Evolutionary conservation across 768 basidiomycete species (phyloP).

Genomic region (Termitomyces sp.): DNA sequence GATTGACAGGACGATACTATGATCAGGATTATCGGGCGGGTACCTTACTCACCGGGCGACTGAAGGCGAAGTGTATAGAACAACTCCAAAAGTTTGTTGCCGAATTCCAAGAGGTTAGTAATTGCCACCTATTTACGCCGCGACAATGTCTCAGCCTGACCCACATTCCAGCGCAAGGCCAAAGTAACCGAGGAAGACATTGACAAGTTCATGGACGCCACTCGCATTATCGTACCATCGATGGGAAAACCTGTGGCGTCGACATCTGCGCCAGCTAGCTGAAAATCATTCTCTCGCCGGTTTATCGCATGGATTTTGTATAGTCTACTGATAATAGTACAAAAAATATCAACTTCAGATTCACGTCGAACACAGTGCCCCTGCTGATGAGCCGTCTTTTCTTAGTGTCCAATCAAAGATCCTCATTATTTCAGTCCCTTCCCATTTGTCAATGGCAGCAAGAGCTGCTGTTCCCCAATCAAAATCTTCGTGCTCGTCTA

Average conservation of each 20-base stretch:
- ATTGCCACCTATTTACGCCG: not conserved
- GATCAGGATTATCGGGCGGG: conserved; percentile 88
- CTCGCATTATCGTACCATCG: conserved; percentile 64
- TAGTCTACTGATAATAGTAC: not conserved
- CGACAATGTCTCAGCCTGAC: conserved; percentile 5
- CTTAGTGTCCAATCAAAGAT: conserved; percentile 48
- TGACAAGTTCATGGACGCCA: conserved; percentile 73
- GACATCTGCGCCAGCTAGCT: not conserved
- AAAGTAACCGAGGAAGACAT: conserved; percentile 77
- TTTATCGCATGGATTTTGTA: not conserved
- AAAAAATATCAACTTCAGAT: not conserved
- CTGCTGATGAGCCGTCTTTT: conserved; percentile 20
- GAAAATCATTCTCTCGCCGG: not conserved
- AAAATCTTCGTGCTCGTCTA: conserved; percentile 46
- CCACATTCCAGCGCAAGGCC: conserved; percentile 57
- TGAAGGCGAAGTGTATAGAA: conserved; percentile 86
- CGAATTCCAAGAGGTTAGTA: conserved; percentile 72
- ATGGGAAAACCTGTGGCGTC: conserved; percentile 29
- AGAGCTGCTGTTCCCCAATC: conserved; percentile 78
- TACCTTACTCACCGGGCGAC: conserved; percentile 77
- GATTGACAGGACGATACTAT: not conserved
- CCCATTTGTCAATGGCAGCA: conserved; percentile 59
- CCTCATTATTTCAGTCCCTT: conserved; percentile 19
- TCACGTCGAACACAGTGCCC: conserved; percentile 4
- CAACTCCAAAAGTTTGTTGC: conserved; percentile 77